Evolutionary conservation across 2,329 filamentous ascomycete species (phyloP).

Genomic region (Colletotrichum tamarilloi): DNA sequence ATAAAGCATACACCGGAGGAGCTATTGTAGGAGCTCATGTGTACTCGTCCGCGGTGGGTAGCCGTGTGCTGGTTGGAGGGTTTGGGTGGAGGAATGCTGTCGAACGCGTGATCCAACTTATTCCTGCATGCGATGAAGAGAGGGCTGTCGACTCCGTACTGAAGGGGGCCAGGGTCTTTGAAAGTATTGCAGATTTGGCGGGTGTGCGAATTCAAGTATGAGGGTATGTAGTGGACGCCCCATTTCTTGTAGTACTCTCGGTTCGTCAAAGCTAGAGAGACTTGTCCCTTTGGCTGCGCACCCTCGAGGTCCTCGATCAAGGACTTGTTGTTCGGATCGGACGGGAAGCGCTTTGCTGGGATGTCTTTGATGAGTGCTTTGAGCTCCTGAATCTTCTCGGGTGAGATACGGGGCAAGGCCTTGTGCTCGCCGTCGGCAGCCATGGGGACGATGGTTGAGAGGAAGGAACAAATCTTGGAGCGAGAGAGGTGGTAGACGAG

Average conservation of each 20-base stretch:
- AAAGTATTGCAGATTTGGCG: constrained; percentile 71
- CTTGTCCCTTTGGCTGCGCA: constrained; percentile 57
- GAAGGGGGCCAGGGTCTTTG: constrained; percentile 68
- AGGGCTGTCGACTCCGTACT: constrained; percentile 61
- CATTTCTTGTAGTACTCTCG: constrained; percentile 57
- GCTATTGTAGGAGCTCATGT: constrained; percentile 58
- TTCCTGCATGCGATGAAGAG: constrained; percentile 64
- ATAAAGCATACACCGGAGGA: constrained; percentile 62
- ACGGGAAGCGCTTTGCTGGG: constrained; percentile 45
- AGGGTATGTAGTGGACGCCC: constrained; percentile 69
- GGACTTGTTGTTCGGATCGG: constrained; percentile 55
- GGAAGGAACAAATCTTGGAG: constrained; percentile 59
- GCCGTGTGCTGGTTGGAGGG: constrained; percentile 45
- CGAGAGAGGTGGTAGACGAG: constrained; percentile 65
- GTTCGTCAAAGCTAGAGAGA: constrained; percentile 57
- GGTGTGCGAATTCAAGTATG: constrained; percentile 65
- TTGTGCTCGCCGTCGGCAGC: constrained; percentile 50
- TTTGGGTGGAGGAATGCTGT: constrained; percentile 56
- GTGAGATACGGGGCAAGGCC: neutral
- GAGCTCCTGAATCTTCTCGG: constrained; percentile 39
- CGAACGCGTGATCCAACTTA: constrained; percentile 60
- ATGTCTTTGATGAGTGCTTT: constrained; percentile 45
- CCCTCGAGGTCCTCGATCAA: constrained; percentile 62
- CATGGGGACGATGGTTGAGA: constrained; percentile 57
- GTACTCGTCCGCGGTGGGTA: constrained; percentile 36